A percentile compares a stretch with the other conserved stretches of the same genome.
phyloP scores from a whole-genome alignment of 805 yeast genomes.

The Wickerhamomyces chambardii region DNA sequence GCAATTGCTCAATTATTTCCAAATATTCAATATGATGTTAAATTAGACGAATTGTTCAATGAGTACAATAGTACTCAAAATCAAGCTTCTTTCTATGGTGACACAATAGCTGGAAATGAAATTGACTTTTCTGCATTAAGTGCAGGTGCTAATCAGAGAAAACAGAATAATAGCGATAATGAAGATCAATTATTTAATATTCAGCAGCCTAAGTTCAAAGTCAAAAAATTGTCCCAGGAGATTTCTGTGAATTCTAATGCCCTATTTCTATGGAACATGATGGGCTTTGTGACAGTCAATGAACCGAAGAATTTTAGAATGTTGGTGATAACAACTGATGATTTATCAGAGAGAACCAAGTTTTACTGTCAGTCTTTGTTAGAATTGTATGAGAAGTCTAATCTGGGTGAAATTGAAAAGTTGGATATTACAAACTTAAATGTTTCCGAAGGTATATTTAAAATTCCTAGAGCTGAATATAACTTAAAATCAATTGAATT shows the following conservation, averaged over 20 bases:
- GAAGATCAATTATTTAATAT: slow-evolving; percentile 20
- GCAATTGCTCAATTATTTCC: slow-evolving; percentile 19
- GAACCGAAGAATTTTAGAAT: slow-evolving; percentile 44
- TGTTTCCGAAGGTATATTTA: slow-evolving; percentile 4
- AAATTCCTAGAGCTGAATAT: neutral
- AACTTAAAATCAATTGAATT: neutral
- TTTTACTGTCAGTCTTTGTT: slow-evolving; percentile 31
- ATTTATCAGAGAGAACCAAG: slow-evolving; percentile 19
- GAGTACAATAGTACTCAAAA: no score
- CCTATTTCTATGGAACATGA: slow-evolving; percentile 43
- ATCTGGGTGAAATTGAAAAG: slow-evolving; percentile 32
- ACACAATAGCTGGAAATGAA: neutral
- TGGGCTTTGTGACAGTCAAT: slow-evolving; percentile 46
- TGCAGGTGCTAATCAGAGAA: neutral
- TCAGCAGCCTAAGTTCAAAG: slow-evolving; percentile 24
- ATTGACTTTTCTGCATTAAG: neutral
- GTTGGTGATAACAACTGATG: slow-evolving; percentile 30
- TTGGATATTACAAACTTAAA: slow-evolving; percentile 21
- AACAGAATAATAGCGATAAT: slow-evolving; percentile 1
- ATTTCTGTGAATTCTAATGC: slow-evolving; percentile 39
- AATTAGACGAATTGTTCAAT: slow-evolving; percentile 8
- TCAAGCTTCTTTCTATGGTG: neutral
- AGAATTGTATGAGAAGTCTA: slow-evolving; percentile 36
- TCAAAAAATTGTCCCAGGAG: slow-evolving; percentile 26
- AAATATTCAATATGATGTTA: slow-evolving; percentile 10